Evolutionary conservation across 2,329 filamentous ascomycete genomes (phyloP).

Genomic region (Cadophora gregata): DNA sequence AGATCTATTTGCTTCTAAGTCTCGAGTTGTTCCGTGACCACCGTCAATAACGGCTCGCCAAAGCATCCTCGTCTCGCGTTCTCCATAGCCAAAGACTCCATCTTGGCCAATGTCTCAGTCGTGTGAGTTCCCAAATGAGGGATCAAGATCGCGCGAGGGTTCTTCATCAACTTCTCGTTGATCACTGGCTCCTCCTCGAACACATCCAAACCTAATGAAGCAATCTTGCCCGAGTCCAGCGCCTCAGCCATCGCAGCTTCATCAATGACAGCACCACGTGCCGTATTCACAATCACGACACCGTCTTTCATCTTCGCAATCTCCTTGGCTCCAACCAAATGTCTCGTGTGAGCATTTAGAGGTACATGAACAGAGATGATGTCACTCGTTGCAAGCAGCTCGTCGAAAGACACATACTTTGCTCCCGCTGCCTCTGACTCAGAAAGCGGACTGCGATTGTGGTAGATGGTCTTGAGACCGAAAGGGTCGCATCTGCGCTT

Average conservation of each 20-base stretch:
- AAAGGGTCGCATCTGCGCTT: conserved; percentile 73
- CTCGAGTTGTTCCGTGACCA: conserved; percentile 20
- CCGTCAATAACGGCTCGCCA: conserved; percentile 4
- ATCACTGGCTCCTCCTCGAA: conserved; percentile 78
- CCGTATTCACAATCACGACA: conserved; percentile 79
- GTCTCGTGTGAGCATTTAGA: conserved; percentile 70
- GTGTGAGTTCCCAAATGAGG: conserved; percentile 74
- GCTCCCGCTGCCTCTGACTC: not conserved
- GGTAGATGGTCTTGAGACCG: conserved; percentile 74
- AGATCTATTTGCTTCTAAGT: not conserved
- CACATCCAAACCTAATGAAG: conserved; percentile 75
- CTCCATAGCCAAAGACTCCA: conserved; percentile 43
- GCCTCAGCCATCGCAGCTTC: conserved; percentile 79
- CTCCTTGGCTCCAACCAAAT: conserved; percentile 72
- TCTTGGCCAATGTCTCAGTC: conserved; percentile 52
- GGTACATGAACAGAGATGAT: conserved; percentile 80
- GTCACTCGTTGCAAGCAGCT: conserved; percentile 69
- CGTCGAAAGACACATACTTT: conserved; percentile 62
- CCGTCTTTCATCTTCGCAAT: conserved; percentile 80
- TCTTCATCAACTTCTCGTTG: conserved; percentile 63
- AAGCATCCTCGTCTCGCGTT: conserved; percentile 45
- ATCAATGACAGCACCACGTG: conserved; percentile 78
- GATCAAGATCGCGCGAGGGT: conserved; percentile 65
- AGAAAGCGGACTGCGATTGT: conserved; percentile 64
- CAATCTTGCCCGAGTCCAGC: conserved; percentile 69